These are phyloP conservation scores for Yamadazyma trypodendri DNA, from an alignment of 1,139 yeast genomes.

Conservation along the genomic window DNA sequence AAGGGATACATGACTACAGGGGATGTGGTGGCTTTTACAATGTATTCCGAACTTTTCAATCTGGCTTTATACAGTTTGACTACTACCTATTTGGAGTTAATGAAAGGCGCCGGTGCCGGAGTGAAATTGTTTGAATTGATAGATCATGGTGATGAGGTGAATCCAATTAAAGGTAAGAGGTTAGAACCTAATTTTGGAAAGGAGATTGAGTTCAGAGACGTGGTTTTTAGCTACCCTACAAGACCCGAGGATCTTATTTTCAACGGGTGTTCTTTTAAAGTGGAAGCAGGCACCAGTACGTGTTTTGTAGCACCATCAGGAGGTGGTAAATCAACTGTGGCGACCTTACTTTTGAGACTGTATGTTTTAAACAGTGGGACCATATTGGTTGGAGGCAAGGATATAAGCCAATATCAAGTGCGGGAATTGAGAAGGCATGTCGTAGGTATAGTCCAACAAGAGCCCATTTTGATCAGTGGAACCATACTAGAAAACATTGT, in stretches of 20 bases:
- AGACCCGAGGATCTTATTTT: conserved; percentile 75
- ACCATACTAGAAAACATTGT: conserved; percentile 76
- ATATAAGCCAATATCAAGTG: conserved; percentile 63
- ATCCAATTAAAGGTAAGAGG: conserved; percentile 41
- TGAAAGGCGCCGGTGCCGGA: conserved; percentile 59
- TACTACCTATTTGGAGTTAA: conserved; percentile 52
- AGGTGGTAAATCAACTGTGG: conserved; percentile 85
- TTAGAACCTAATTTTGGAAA: conserved; percentile 44
- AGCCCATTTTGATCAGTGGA: conserved; percentile 79
- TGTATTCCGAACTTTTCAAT: conserved; percentile 50
- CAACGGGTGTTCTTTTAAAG: conserved; percentile 56
- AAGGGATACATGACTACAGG: conserved; percentile 47
- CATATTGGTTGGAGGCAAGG: conserved; percentile 64
- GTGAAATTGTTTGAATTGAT: conserved; percentile 47
- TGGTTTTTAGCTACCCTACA: conserved; percentile 82
- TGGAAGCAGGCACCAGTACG: conserved; percentile 72
- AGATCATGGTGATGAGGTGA: conserved; percentile 44
- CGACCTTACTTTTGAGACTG: conserved; percentile 69
- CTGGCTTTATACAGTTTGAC: conserved; percentile 51
- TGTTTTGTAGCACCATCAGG: conserved; percentile 94
- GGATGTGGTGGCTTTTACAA: conserved; percentile 48
- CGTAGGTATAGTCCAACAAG: conserved; percentile 87
- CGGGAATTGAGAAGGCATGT: conserved; percentile 66
- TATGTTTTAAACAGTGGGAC: conserved; percentile 59
- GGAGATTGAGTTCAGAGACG: conserved; percentile 63